These are phyloP conservation scores for Aspergillus carbonarius DNA, from an alignment of 2,329 filamentous ascomycete genomes.

Conservation along the genomic window DNA sequence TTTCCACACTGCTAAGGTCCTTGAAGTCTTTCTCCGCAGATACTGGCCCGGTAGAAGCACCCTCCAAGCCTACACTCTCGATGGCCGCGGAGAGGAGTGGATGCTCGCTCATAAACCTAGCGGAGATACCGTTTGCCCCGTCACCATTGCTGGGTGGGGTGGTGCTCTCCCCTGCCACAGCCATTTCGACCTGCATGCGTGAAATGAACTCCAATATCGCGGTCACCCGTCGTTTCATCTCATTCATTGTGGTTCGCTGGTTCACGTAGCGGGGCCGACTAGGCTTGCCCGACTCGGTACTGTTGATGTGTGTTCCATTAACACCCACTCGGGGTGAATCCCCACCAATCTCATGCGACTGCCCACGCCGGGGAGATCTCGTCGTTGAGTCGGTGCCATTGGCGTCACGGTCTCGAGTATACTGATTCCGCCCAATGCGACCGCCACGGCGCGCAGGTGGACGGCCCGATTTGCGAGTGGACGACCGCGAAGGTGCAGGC, in stretches of 20 bases:
- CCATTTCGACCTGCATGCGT: slow-evolving; percentile 83
- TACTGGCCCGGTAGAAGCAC: slow-evolving; percentile 19
- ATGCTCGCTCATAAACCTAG: neutral
- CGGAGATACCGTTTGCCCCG: slow-evolving; percentile 31
- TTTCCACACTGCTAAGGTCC: slow-evolving; percentile 74
- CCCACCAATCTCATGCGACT: slow-evolving; percentile 40
- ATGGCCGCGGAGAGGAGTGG: neutral
- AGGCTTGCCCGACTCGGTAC: slow-evolving; percentile 56
- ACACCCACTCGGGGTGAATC: slow-evolving; percentile 39
- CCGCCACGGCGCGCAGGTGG: slow-evolving; percentile 64
- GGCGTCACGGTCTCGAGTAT: slow-evolving; percentile 72
- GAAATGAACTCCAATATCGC: slow-evolving; percentile 88
- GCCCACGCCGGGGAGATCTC: slow-evolving; percentile 42
- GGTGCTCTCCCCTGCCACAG: slow-evolving; percentile 54
- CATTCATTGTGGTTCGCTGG: slow-evolving; percentile 71
- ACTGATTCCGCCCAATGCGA: slow-evolving; percentile 73
- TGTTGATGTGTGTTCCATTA: slow-evolving; percentile 54
- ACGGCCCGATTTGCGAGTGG: slow-evolving; percentile 61
- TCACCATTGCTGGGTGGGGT: slow-evolving; percentile 41
- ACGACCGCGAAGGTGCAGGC: slow-evolving; percentile 38
- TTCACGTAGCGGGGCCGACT: slow-evolving; percentile 61
- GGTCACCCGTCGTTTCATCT: slow-evolving; percentile 81
- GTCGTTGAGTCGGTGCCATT: slow-evolving; percentile 44
- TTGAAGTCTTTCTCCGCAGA: slow-evolving; percentile 61
- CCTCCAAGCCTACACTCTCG: slow-evolving; percentile 2